phyloP scores from a whole-genome alignment of 2,329 filamentous ascomycete genomes.

The Sporothrix luriei region DNA sequence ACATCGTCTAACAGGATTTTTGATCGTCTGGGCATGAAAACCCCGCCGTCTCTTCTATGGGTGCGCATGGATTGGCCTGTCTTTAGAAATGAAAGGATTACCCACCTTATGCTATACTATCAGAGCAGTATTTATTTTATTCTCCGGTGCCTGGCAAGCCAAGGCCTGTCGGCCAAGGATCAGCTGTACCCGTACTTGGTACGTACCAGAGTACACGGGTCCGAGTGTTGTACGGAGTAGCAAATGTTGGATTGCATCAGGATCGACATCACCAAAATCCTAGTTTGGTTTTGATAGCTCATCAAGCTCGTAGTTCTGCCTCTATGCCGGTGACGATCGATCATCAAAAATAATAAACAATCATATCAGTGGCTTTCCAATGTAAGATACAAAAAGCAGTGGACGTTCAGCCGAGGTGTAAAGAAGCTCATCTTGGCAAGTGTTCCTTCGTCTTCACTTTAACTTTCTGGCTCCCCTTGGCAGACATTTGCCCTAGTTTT shows the following conservation, averaged over 20 bases:
- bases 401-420: background rate
- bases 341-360: background rate
- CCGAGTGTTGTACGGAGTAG: background rate
- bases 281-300: background rate
- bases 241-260: background rate
- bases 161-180: background rate
- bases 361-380: background rate
- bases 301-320: background rate
- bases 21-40: background rate
- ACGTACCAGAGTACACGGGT: background rate
- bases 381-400: background rate
- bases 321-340: background rate
- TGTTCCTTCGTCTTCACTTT: background rate
- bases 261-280: background rate
- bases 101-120: background rate
- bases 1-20: background rate
- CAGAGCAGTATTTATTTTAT: too few species aligned
- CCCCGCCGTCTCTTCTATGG: background rate
- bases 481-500: background rate
- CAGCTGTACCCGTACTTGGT: background rate
- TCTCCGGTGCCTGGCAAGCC: too few species aligned
- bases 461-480: too few species aligned
- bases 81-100: background rate
- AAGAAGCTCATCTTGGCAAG: conserved; percentile 9
- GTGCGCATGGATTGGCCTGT: background rate